Evolutionary conservation across 2,329 filamentous ascomycete species (phyloP).

Genomic region (Penicillium capsulatum): DNA sequence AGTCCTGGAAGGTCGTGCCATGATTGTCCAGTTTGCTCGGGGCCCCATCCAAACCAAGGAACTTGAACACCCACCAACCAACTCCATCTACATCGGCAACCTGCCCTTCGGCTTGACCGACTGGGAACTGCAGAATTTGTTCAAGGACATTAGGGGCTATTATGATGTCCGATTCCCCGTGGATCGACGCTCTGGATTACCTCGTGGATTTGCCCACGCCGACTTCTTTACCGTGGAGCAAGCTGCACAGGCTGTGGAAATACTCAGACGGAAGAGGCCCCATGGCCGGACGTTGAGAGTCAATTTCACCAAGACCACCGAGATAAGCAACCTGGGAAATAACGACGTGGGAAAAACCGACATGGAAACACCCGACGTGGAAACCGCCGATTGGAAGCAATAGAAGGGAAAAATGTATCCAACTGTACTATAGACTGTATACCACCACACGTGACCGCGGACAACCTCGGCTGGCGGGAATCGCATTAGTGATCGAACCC

Average conservation of each 20-base stretch:
- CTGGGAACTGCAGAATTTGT: conserved; percentile 72
- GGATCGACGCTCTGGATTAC: conserved; percentile 73
- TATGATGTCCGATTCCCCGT: conserved; percentile 76
- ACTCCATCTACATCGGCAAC: conserved; percentile 72
- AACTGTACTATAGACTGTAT: conserved; percentile 4
- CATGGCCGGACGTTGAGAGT: conserved; percentile 60
- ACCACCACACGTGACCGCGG: conserved; percentile 23
- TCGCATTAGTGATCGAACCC: conserved; percentile 19
- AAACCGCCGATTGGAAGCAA: too few relatives aligned
- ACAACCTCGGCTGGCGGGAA: conserved; percentile 26
- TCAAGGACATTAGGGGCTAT: conserved; percentile 66
- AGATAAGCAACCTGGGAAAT: background rate
- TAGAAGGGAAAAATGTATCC: too few relatives aligned
- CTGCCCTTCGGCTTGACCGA: conserved; percentile 83
- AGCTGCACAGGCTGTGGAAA: conserved; percentile 60
- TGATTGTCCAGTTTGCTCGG: conserved; percentile 58
- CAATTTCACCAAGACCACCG: background rate
- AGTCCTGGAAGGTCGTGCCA: conserved; percentile 60
- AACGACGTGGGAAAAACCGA: too few relatives aligned
- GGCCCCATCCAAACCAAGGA: conserved; percentile 20
- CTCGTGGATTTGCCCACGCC: conserved; percentile 77
- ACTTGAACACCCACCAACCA: conserved; percentile 54
- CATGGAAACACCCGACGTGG: too few relatives aligned
- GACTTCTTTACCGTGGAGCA: conserved; percentile 66
- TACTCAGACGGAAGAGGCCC: conserved; percentile 55